These are phyloP conservation scores for Stylosanthes scabra DNA, from an alignment of 331 rosid genomes.

Conservation along the genomic window DNA sequence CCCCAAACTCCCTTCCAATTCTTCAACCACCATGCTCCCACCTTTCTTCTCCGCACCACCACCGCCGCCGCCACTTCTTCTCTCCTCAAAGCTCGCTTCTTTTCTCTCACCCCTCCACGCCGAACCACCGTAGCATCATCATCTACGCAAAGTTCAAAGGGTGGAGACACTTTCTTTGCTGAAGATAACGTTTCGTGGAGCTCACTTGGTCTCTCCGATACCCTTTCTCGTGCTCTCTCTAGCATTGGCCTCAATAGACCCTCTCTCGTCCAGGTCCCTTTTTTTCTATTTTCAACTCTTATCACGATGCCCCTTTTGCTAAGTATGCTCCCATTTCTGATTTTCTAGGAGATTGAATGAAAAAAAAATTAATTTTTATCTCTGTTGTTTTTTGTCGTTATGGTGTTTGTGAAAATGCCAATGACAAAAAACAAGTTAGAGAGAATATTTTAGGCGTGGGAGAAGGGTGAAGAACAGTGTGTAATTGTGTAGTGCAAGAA, in stretches of 20 bases:
- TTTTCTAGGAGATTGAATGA: constrained; percentile 3
- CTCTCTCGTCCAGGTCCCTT: constrained; percentile 73
- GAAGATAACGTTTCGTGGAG: constrained; percentile 78
- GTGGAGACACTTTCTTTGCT: constrained; percentile 71
- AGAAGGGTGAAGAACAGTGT: no score
- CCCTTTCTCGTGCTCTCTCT: constrained; percentile 71
- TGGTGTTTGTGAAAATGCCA: not conserved
- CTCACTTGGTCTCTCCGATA: constrained; percentile 75
- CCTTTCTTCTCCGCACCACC: constrained; percentile 36
- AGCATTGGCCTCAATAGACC: constrained; percentile 74
- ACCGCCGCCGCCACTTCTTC: constrained; percentile 21
- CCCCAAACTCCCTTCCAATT: constrained; percentile 55
- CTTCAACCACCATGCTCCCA: constrained; percentile 45
- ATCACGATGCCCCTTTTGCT: not conserved
- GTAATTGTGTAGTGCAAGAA: no score
- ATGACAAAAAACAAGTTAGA: no score
- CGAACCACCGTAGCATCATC: constrained; percentile 39
- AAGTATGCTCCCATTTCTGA: not conserved
- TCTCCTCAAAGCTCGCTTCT: constrained; percentile 42
- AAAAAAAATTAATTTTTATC: not conserved
- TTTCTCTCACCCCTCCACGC: constrained; percentile 41
- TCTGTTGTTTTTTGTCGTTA: not conserved
- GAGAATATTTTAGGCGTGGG: no score
- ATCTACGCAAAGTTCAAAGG: constrained; percentile 38
- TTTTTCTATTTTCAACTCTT: not conserved